Evolutionary conservation across 2,329 filamentous ascomycete species (phyloP), one percentile per base, ranked within the genome.

Genomic region (Massarina eburnea): DNA sequence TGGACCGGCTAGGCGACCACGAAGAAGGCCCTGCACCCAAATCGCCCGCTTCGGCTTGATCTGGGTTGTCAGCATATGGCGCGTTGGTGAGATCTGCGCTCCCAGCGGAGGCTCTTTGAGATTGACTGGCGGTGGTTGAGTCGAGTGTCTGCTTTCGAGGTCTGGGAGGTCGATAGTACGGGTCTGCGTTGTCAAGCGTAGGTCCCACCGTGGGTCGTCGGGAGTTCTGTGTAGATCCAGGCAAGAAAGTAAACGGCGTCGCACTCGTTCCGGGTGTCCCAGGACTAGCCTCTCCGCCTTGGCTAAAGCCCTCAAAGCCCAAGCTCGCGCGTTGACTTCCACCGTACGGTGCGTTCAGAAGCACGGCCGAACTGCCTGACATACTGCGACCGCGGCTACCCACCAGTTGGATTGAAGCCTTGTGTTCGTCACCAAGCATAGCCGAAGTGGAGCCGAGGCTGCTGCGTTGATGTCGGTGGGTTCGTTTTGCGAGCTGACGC

Each of bases 101-200:
- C 33, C 68, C 71, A 68, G 70, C 70, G 22, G 76, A 73, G 43
- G 69, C 60, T 63, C 76, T 66, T 54, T 73, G 74, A 52, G 68
- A 74, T 39, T 69, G 62, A 24, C 71, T 68, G 9, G 75, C 71
- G 1, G 69, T 82, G n/a, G 82, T 70, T 1, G 63, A 66, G 15
- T 70, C 66, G 52, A 82, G 88, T 20, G 85, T 81, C 39, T 60
- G 55, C 41, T 83, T 81, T 34, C 86, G 81, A 44, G 83, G 78
- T 54, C 91, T 79, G 14, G 91, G 92, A 15, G 90, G 89, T 38
- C 92, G 85, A 66, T 96, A 97, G 64, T 94, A 97, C 0, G 89
- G 89, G 66, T 95, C 90, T 1, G 81, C 57, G 8, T 59, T 58
- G 7, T 72, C 71, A 42, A 72, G 41, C 4, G 47, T 48, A 6